Base-by-base conservation (phyloP, 306 rosid species). In the Acacia melanoxylon region DNA sequence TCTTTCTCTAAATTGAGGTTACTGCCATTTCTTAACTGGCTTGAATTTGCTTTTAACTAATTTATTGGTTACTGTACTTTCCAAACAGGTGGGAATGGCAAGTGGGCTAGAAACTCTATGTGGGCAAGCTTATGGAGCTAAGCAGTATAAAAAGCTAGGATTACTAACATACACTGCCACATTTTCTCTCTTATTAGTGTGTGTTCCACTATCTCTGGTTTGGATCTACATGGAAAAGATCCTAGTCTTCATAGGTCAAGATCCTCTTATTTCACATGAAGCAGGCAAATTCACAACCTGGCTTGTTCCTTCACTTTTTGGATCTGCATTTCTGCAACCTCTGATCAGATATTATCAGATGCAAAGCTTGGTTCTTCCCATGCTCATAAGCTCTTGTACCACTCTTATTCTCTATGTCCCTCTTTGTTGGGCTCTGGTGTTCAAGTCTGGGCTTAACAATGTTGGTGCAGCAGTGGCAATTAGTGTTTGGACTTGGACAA, bases 401-500 rank as follows among this genome's bases (percentile, higher is more conserved):
- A 82, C 82, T 48, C 74, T 94, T 35, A 82, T 75, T 46, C 45
- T 90, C 73, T 92, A 89, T 52, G 37, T 92, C 25, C 91, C 91
- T 54, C 73, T 90, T 35, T 92, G 97, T 83, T 94, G 97, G 98
- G 74, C 42, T 75, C 68, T 92, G 83, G 98, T 94, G 27, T 94
- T 80, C 79, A 92, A 90, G 79, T 78, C 90, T 54, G 84, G 85
- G 27, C 63, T 91, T 10, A 77, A 41, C 5, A 86, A 77, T 83
- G 42, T 87, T 72, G 98, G 98, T 69, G 98, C 89, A 65, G 98
- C 98, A 46, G 42, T 95, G 35, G 89, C 98, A 56, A 81, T 91
- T 37, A 85, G 88, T 46, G 82, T 90, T 76, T 89, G 97, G 9
- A 86, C 86, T 48, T 95, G 98, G 98, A 44, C 77, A 10, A 90